Evolutionary conservation across 1,139 yeast genomes (phyloP).

Genomic region (Candida sojae): DNA sequence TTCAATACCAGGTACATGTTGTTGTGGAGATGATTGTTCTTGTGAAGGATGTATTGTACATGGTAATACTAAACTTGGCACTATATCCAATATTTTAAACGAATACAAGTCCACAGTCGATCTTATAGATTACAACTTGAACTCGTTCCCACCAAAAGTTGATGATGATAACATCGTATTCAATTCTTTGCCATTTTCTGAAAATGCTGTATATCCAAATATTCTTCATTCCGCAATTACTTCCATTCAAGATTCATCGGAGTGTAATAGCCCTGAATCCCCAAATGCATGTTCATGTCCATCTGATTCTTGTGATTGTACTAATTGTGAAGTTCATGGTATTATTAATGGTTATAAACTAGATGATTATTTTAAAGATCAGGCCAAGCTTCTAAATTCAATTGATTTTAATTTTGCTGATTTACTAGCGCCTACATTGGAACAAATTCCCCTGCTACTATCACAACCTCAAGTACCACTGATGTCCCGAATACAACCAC

Average conservation of each 20-base stretch:
- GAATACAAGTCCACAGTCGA: neutral
- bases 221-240: neutral
- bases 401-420: slow-evolving; percentile 10
- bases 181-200: slow-evolving; percentile 3
- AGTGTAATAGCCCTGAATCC: neutral
- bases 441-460: neutral
- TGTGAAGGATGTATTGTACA: slow-evolving; percentile 54
- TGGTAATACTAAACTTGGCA: slow-evolving; percentile 21
- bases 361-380: slow-evolving; percentile 32
- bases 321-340: slow-evolving; percentile 57
- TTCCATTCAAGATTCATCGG: neutral
- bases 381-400: slow-evolving; percentile 9
- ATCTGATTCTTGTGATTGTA: slow-evolving; percentile 49
- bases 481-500: slow-evolving; percentile 41
- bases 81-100: neutral
- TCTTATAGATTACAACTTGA: slow-evolving; percentile 4
- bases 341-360: slow-evolving; percentile 51
- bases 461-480: slow-evolving; percentile 39
- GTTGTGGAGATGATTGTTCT: slow-evolving; percentile 47
- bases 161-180: slow-evolving; percentile 5
- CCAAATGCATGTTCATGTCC: slow-evolving; percentile 40
- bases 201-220: neutral
- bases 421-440: neutral
- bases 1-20: slow-evolving; percentile 52
- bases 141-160: neutral